A percentile compares a stretch with the other conserved stretches of the same genome.
phyloP scores from a whole-genome alignment of 2,329 filamentous ascomycete genomes.

The Dichotomopilus funicola region DNA sequence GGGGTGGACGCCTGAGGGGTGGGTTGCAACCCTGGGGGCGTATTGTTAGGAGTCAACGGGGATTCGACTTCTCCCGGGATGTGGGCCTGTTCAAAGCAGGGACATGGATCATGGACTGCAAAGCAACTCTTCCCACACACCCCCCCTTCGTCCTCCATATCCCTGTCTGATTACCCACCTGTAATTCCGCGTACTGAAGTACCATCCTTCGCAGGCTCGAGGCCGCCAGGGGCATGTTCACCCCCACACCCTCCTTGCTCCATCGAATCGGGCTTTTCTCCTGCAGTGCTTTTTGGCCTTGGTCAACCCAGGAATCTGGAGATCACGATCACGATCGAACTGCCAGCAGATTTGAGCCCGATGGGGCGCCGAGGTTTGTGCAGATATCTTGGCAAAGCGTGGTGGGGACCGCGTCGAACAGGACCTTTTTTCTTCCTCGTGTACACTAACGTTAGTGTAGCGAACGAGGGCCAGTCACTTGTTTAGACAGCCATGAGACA shows the following conservation, averaged over 20 bases:
- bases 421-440: too few relatives aligned
- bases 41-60: too few relatives aligned
- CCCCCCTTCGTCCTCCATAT: neutral
- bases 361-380: too few relatives aligned
- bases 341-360: too few relatives aligned
- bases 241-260: neutral
- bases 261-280: neutral
- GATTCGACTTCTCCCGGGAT: neutral
- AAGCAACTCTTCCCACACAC: constrained; percentile 1
- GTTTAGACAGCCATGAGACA: too few relatives aligned
- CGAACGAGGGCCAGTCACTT: too few relatives aligned
- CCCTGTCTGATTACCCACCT: neutral
- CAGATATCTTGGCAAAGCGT: too few relatives aligned
- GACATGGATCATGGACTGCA: neutral
- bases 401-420: too few relatives aligned
- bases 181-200: neutral
- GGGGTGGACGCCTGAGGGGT: constrained; percentile 3
- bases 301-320: too few relatives aligned
- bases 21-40: neutral
- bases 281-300: neutral
- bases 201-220: neutral
- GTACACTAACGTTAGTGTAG: too few relatives aligned
- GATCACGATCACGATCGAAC: too few relatives aligned
- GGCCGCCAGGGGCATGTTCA: neutral
- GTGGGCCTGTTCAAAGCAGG: neutral